Evolutionary conservation across 208 protist species (phyloP).

Genomic region (Crithidia brevicula): DNA sequence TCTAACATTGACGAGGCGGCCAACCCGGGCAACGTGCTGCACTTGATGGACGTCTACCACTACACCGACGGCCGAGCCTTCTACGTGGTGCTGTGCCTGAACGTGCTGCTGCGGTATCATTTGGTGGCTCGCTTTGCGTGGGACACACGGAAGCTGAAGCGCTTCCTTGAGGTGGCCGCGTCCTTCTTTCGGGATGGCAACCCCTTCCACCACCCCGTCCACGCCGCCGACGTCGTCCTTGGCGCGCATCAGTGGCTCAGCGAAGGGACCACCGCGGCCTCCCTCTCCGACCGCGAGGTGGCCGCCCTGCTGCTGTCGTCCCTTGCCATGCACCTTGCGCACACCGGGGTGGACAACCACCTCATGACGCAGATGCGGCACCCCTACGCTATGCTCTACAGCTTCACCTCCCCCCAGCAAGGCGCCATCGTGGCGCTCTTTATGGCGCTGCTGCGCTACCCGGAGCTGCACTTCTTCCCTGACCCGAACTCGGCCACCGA

Average conservation of each 20-base stretch:
- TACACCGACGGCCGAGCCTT: slow-evolving; percentile 16
- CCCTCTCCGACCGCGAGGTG: slow-evolving; percentile 55
- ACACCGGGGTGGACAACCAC: slow-evolving; percentile 78
- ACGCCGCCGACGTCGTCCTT: slow-evolving; percentile 77
- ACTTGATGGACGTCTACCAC: slow-evolving; percentile 21
- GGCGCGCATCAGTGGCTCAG: slow-evolving; percentile 63
- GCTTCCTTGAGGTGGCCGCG: slow-evolving; percentile 46
- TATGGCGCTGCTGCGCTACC: slow-evolving; percentile 49
- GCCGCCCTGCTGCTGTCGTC: slow-evolving; percentile 64
- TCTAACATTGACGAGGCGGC: slow-evolving; percentile 36
- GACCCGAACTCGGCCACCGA: slow-evolving; percentile 5
- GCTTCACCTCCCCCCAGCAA: slow-evolving; percentile 66
- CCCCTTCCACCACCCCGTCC: slow-evolving; percentile 76
- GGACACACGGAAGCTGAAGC: slow-evolving; percentile 40
- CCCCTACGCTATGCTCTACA: slow-evolving; percentile 54
- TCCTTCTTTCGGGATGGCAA: slow-evolving; percentile 60
- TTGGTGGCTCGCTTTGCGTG: slow-evolving; percentile 63
- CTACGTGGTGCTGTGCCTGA: slow-evolving; percentile 57
- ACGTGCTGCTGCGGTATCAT: slow-evolving; percentile 69
- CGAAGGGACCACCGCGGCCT: slow-evolving; percentile 40
- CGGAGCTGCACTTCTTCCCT: slow-evolving; percentile 59
- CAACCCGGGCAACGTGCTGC: slow-evolving; percentile 18
- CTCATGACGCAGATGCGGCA: slow-evolving; percentile 65
- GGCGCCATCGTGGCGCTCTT: slow-evolving; percentile 49
- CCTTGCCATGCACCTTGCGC: slow-evolving; percentile 54